phyloP scores from a whole-genome alignment of 352 stramenopile species.

The Phytophthora pini region DNA sequence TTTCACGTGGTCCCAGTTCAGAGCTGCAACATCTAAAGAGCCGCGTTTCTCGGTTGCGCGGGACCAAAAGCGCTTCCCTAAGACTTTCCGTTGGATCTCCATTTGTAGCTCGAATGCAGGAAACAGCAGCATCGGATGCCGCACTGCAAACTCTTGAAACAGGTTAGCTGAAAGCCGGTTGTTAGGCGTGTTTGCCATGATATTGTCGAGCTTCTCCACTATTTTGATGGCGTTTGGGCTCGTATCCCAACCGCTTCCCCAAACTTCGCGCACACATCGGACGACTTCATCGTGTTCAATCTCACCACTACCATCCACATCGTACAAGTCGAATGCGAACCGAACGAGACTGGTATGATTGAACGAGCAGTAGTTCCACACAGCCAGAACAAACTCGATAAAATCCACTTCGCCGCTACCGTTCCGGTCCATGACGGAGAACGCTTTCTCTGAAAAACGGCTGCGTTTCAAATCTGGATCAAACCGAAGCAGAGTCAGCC shows the following conservation, averaged over 20 bases:
- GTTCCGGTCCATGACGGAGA: conserved; percentile 76
- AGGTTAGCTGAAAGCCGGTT: conserved; percentile 46
- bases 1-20: conserved; percentile 53
- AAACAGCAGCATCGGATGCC: conserved; percentile 73
- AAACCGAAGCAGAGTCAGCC: not conserved
- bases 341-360: conserved; percentile 61
- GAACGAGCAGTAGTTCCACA: conserved; percentile 87
- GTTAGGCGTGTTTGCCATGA: conserved; percentile 46
- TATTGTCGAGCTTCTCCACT: conserved; percentile 53
- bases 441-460: conserved; percentile 75
- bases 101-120: conserved; percentile 72
- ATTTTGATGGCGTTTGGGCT: conserved; percentile 66
- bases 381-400: conserved; percentile 74
- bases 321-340: conserved; percentile 82
- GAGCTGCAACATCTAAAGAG: conserved; percentile 34
- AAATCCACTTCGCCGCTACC: conserved; percentile 75
- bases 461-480: conserved; percentile 55
- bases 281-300: conserved; percentile 65
- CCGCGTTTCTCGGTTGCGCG: conserved; percentile 52
- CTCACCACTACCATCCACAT: conserved; percentile 69
- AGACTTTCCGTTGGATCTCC: conserved; percentile 65
- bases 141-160: conserved; percentile 65
- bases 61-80: conserved; percentile 67
- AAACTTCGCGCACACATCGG: conserved; percentile 62
- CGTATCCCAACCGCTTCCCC: conserved; percentile 60